Evolutionary conservation across 2,329 filamentous ascomycete species (phyloP), one percentile per base, ranked within the genome.

Genomic region (Arthrinium phaeospermum): DNA sequence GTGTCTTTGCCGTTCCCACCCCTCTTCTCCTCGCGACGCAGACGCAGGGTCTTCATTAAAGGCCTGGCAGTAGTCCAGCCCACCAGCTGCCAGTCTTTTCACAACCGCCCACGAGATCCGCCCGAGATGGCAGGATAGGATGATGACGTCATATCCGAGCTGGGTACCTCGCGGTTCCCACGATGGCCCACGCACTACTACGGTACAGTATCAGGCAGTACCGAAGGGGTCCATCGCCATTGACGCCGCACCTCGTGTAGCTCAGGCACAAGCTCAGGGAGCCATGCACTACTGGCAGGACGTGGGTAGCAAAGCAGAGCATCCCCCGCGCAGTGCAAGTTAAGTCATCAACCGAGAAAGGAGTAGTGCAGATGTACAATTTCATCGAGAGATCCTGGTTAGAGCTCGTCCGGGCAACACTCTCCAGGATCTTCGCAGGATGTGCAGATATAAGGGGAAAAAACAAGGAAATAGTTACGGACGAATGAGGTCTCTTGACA

Each of bases 31-130:
- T 70, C 24, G 37, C 37, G 37, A 41, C 37, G 37, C 37, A 41
- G 8, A 70, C 68, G 68, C 68, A 70, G 68, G 68, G 68, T 51
- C 68, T 70, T 70, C 34, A 30, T 53, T n/a, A 64, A 64, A 41
- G 30, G n/a, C 37, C 30, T n/a, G 19, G 27, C 12, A 27, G 49
- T 30, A 34, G 16, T 22, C 46, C 22, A 37, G 30, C 30, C 57
- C 57, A 64, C 57, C 57, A 64, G 57, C 57, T 64, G 53, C 53
- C 53, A 61, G 13, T 64, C 13, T 64, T 34, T 44, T 47, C 22
- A 27, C 67, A 24, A 34, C 67, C 45, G 67, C 45, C 47, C 6
- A 37, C 45, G 16, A 37, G 45, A 69, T 37, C 47, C 67, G 67
- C 67, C 45, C 30, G 1, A 41, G 45, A 47, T 69, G 57, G 57